Evolutionary conservation across 805 yeast species (phyloP), one percentile per base, ranked within the genome.

Genomic region (Suhomyces faveliae): DNA sequence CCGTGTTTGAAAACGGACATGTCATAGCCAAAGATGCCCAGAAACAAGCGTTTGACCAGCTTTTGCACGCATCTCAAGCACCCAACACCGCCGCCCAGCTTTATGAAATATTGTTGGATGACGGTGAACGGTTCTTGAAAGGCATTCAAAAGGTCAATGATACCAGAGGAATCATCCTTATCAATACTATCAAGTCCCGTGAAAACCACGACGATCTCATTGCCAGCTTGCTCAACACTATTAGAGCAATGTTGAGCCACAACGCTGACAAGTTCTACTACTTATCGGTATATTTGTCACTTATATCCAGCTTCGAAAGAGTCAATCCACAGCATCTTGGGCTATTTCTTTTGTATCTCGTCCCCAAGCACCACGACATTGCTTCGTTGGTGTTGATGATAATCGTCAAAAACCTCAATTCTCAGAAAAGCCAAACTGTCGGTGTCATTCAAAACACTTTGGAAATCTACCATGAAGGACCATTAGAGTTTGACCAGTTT

Each of bases 371-470:
- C 12, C 54, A 52, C 1, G 35, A 57, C 3, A 40, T 55, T 8
- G 50, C 64, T 29, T 42, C 44, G 3, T 39, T 53, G 8, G 48
- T 61, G 4, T 44, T 66, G 17, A 48, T 67, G 24, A 51, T 66
- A 15, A 42, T 60, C 2, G 52, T 67, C 4, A 60, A 58, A 22
- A 47, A 51, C 23, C 40, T 64, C 12, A 59, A 61, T 47, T 11
- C 44, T 1, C 45, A 62, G 17, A 52, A 48, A 21, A 22, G 35
- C 1, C 46, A 53, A 21, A 48, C 64, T 0, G 33, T 44, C 1
- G 61, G 54, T 10, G 51, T 52, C 12, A 54, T 68, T 4, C 24
- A 40, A 4, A 59, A 56, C 10, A 66, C 54, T 46, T 53, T 68
- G 22, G 69, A 64, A 30, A 49, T 53, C 5, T 40, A 57, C 5